phyloP scores from a whole-genome alignment of 306 rosid species.

The Begonia peltatifolia region DNA sequence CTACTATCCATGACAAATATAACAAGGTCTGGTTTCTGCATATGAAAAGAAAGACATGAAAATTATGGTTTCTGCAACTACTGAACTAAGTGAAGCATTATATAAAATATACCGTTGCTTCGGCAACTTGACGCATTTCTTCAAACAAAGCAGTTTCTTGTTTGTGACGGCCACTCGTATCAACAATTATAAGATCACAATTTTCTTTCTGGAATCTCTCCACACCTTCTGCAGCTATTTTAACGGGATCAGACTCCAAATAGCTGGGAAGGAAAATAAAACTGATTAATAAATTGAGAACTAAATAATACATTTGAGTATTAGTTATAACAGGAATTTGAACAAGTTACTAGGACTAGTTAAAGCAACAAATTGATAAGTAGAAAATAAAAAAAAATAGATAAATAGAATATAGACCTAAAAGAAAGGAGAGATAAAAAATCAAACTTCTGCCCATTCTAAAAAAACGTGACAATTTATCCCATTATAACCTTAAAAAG shows the following conservation, averaged over 20 bases:
- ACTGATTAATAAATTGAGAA: slow-evolving; percentile 9
- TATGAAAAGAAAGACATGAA: slow-evolving; percentile 18
- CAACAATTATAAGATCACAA: slow-evolving; percentile 76
- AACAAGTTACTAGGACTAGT: neutral
- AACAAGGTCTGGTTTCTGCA: slow-evolving; percentile 75
- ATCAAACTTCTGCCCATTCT: neutral
- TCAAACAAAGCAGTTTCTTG: slow-evolving; percentile 88
- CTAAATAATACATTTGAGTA: neutral
- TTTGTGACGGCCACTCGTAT: slow-evolving; percentile 81
- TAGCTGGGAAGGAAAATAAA: slow-evolving; percentile 30
- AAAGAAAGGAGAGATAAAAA: neutral
- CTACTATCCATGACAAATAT: slow-evolving; percentile 86
- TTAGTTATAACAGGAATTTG: no score
- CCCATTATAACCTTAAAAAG: no score
- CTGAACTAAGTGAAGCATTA: slow-evolving; percentile 4
- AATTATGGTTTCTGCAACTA: neutral
- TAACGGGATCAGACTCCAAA: slow-evolving; percentile 67
- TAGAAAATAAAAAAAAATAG: neutral
- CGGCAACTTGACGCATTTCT: slow-evolving; percentile 89
- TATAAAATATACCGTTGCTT: slow-evolving; percentile 61
- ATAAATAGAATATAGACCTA: neutral
- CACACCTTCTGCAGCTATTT: slow-evolving; percentile 76
- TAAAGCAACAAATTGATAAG: neutral
- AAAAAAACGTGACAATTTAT: neutral
- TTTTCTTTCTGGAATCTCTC: slow-evolving; percentile 69